Evolutionary conservation across 106 monocot genomes (phyloP), one percentile per base, ranked within the genome.

Genomic region (Platanthera guangdongensis): DNA sequence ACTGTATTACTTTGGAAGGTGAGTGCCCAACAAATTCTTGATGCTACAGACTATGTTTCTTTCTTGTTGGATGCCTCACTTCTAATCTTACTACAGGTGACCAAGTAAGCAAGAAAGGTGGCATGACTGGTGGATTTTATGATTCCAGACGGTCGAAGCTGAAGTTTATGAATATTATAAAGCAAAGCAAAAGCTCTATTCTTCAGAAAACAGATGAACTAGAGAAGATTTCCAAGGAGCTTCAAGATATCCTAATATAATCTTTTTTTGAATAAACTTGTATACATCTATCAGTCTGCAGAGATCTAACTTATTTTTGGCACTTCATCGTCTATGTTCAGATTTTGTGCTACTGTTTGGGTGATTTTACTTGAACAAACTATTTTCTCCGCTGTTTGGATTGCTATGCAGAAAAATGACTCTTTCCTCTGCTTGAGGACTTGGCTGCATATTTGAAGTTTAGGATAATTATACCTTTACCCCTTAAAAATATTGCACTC

Each of bases 61-160:
- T 50, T 50, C 46, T 50, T 72, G 18, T 72, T 72, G 72, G 9
- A 51, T 16, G 22, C 22, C 57, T 77, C 47, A 74, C 28, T 50
- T 79, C 62, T 10, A 65, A 9, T 16, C 48, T 12, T 81, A 9
- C 4, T 76, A 25, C 72, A 97, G 97, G 97, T 62, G 97, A 99
- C 78, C 97, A 99, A 87, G 97, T 99, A 62, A 94, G 86, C 83
- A 99, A 90, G 86, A 99, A 99, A 85, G 97, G 97, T 84, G 97
- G 92, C 46, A 99, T 99, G 97, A 99, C 94, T 51, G 97, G 97
- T n/a, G 97, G 97, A 67, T 99, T 86, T 88, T 99, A 99, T 83
- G 97, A 99, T 78, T 86, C 79, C 49, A 88, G 94, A 55, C 86
- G 91, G 47, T 99, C 97, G 45, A 99, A 87, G 69, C 81, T 99